A percentile compares a stretch with the other conserved stretches of the same genome.
phyloP scores from a whole-genome alignment of 257 asterid genomes.

The Coffea canephora region DNA sequence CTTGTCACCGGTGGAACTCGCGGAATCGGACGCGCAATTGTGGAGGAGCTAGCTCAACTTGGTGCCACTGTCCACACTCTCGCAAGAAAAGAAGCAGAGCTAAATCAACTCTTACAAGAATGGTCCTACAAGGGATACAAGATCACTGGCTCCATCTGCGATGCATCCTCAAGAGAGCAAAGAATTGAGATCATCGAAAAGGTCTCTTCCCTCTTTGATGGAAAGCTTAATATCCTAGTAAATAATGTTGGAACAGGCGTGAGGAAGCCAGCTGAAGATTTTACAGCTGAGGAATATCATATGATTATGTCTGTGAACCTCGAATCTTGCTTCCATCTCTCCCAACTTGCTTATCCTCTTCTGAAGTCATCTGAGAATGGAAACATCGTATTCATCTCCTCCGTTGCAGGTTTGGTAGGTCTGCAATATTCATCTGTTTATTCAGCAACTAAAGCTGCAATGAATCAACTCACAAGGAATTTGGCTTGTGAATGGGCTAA shows the following conservation, averaged over 20 bases:
- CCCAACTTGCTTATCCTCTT: slow-evolving; percentile 26
- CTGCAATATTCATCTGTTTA: neutral
- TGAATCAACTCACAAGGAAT: slow-evolving; percentile 11
- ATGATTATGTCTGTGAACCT: slow-evolving; percentile 13
- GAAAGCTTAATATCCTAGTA: slow-evolving; percentile 8
- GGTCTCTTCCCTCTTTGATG: neutral
- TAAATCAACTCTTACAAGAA: neutral
- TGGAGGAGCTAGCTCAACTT: slow-evolving; percentile 4
- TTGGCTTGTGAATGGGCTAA: slow-evolving; percentile 17
- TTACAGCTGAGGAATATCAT: neutral
- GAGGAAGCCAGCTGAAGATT: neutral
- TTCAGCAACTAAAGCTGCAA: slow-evolving; percentile 12
- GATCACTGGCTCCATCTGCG: slow-evolving; percentile 9
- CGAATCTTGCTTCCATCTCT: slow-evolving; percentile 22
- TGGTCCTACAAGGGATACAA: slow-evolving; percentile 12
- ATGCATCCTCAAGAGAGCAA: slow-evolving; percentile 1
- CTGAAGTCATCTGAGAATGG: slow-evolving; percentile 23
- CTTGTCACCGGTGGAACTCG: slow-evolving; percentile 17
- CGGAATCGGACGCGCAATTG: neutral
- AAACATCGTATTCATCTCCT: slow-evolving; percentile 27
- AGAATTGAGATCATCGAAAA: slow-evolving; percentile 6
- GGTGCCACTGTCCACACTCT: slow-evolving; percentile 4
- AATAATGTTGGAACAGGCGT: slow-evolving; percentile 8
- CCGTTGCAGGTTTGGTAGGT: slow-evolving; percentile 11
- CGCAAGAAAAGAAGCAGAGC: slow-evolving; percentile 4